Percentiles rank a stretch among this genome's conserved stretches.
Evolutionary conservation across 2,329 filamentous ascomycete species (phyloP).

Genomic region (Sporothrix mexicana): DNA sequence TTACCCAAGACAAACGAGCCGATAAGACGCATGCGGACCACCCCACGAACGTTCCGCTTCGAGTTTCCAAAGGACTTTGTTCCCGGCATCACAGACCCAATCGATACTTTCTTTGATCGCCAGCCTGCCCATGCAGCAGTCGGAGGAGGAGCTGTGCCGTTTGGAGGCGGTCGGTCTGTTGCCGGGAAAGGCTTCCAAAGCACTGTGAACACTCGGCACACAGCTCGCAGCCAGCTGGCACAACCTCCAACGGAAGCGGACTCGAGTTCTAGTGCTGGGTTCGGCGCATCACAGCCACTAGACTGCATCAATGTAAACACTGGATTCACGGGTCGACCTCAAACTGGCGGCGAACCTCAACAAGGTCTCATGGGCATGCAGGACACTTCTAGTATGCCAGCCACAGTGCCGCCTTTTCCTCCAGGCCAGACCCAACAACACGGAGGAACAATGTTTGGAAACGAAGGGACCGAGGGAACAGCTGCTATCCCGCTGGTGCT

Average conservation of each 20-base stretch:
- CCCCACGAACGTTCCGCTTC: constrained; percentile 35
- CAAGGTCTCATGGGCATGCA: neutral
- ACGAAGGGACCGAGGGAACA: neutral
- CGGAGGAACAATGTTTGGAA: neutral
- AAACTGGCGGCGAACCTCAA: neutral
- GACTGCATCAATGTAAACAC: neutral
- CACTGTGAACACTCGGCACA: neutral
- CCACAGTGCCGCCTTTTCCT: neutral
- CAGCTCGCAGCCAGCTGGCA: neutral
- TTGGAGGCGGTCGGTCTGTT: neutral
- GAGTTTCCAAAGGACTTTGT: constrained; percentile 35
- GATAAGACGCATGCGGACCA: neutral
- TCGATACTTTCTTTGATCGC: constrained; percentile 39
- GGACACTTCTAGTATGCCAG: neutral
- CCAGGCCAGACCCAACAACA: neutral
- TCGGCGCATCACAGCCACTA: neutral
- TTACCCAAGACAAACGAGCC: constrained; percentile 33
- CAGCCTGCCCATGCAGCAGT: neutral
- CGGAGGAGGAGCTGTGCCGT: neutral
- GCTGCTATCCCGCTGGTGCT: neutral
- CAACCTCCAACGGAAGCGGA: neutral
- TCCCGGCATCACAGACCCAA: constrained; percentile 37
- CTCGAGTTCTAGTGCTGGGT: neutral
- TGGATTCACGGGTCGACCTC: neutral
- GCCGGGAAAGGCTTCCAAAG: neutral